Base-by-base conservation (phyloP, 2,329 filamentous ascomycete genomes). In the Tolypocladium guangdongense region DNA sequence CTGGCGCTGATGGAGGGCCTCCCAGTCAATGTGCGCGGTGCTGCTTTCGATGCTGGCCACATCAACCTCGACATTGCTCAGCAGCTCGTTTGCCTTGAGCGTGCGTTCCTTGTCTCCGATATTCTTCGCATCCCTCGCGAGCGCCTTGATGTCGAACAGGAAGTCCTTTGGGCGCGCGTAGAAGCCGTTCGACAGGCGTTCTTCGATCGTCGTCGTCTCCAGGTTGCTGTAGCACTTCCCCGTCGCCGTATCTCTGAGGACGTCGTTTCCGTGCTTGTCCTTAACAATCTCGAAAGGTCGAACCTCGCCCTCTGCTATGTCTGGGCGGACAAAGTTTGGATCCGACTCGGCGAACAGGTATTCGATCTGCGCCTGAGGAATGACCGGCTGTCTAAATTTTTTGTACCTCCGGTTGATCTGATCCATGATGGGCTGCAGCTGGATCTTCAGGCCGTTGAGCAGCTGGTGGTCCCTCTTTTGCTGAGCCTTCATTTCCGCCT, bases 161-260 rank as follows among this genome's bases (percentile, higher is more conserved):
- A 96, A 99, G 66, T 96, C 92, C 62, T 86, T 86, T 0, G 91
- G 89, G 12, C 91, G 83, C 61, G 90, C 89, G 70, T 99, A 99
- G 70, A 90, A 99, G 6, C 93, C 93, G 66, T 99, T 97, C 5
- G 90, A 95, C 36, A 99, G 76, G n/a, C 93, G 85, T 66, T 96
- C 90, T 72, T 99, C 93, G 52, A 99, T 96, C 1, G 87, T 92
- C 4, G 86, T 86, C 12, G 92, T 88, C 64, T 97, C 91, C 47
- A 99, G 75, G 61, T 99, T 99, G 74, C 96, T 97, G 68, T 86
- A 97, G 68, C 91, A 93, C 67, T 93, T 96, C 54, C 83, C 83
- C 2, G 83, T 88, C 2, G 79, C 78, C 6, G 82, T 83, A 59
- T 97, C 88, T 39, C 83, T 76, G 46, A 99, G 74, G 18, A 91